Conservation (phyloP, 2,329 filamentous ascomycete species). For the Aureobasidium uvarum region DNA sequence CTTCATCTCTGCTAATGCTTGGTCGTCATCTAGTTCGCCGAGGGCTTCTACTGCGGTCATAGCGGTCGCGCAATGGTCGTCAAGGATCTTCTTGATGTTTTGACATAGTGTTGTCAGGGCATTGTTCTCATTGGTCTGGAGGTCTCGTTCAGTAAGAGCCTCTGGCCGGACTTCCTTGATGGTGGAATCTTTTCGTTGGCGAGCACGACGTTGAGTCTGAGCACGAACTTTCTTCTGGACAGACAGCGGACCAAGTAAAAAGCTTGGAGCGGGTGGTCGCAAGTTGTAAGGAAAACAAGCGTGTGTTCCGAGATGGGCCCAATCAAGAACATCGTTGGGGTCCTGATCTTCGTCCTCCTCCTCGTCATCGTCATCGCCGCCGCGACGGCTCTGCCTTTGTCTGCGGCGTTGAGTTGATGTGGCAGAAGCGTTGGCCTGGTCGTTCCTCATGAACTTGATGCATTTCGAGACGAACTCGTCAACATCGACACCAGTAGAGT, state of each 20-base stretch:
- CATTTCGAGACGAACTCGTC: conserved; percentile 92
- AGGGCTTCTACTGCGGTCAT: conserved; percentile 34
- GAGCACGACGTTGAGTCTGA: conserved; percentile 66
- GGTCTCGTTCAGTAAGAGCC: conserved; percentile 70
- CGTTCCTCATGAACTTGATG: conserved; percentile 75
- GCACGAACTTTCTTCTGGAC: conserved; percentile 80
- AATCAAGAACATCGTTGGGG: conserved; percentile 67
- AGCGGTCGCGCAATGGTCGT: conserved; percentile 40
- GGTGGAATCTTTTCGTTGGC: conserved; percentile 66
- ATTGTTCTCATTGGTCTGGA: conserved; percentile 72
- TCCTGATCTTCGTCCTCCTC: conserved; percentile 65
- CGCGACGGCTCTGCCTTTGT: conserved; percentile 23
- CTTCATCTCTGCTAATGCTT: conserved; percentile 57
- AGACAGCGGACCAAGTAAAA: conserved; percentile 83
- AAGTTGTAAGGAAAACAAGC: conserved; percentile 71
- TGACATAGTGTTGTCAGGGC: conserved; percentile 76
- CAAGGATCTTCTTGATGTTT: conserved; percentile 66
- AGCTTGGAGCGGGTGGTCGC: conserved; percentile 75
- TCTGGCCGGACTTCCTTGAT: conserved; percentile 70
- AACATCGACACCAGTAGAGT: conserved; percentile 73
- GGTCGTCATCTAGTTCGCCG: conserved; percentile 40
- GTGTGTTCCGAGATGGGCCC: conserved; percentile 76
- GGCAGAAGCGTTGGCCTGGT: conserved; percentile 44
- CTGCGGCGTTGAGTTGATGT: conserved; percentile 31
- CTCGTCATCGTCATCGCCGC: conserved; percentile 48